phyloP scores from a whole-genome alignment of 495 filamentous ascomycete species.

The Annulohypoxylon moriforme region DNA sequence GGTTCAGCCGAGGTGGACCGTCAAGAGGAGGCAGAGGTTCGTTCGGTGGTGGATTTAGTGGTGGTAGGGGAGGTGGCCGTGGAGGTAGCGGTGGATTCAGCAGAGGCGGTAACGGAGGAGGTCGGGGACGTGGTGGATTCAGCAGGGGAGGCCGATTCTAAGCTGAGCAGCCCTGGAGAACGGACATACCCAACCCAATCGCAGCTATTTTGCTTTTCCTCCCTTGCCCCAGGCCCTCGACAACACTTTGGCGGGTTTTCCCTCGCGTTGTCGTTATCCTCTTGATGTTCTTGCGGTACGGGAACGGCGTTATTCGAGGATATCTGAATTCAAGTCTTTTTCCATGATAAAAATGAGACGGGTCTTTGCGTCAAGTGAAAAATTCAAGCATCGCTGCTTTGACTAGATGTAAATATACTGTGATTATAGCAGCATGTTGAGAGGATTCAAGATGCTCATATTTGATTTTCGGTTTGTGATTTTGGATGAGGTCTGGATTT shows the following conservation, averaged over 20 bases:
- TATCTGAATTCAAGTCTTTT: constrained; percentile 19
- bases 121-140: constrained; percentile 48
- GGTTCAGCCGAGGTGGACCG: constrained; percentile 37
- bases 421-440: neutral
- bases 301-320: constrained; percentile 47
- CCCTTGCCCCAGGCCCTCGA: neutral
- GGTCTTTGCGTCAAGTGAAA: neutral
- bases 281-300: constrained; percentile 38
- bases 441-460: neutral
- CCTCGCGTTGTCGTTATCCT: constrained; percentile 1
- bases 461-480: neutral
- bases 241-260: neutral
- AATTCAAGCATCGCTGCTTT: neutral
- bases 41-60: constrained; percentile 39
- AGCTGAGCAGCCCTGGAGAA: too few relatives aligned
- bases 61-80: constrained; percentile 42
- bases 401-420: neutral
- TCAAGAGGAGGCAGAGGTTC: constrained; percentile 40
- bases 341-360: neutral
- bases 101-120: constrained; percentile 39
- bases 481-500: too few relatives aligned
- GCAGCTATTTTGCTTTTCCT: neutral
- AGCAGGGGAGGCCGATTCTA: constrained; percentile 46
- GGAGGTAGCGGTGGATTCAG: constrained; percentile 43
- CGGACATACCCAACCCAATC: constrained; percentile 3